These are phyloP conservation scores for Chytriomyces hyalinus DNA, from an alignment of 192 early-diverging fungal species.

Conservation along the genomic window DNA sequence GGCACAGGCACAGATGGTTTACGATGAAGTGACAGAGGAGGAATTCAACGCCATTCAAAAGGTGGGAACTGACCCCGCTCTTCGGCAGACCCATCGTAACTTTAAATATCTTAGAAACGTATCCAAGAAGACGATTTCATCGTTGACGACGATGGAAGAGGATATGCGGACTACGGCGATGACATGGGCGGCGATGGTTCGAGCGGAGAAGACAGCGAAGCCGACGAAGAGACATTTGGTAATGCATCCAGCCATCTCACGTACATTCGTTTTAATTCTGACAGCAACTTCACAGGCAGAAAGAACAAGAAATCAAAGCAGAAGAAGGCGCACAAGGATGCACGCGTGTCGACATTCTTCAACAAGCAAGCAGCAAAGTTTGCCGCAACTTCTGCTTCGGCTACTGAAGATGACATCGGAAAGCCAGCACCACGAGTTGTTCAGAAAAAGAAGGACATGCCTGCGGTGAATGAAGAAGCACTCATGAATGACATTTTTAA, in stretches of 20 bases:
- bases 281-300: conserved; percentile 22
- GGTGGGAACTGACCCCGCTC: too few species aligned
- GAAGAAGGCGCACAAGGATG: conserved; percentile 35
- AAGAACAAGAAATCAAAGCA: conserved; percentile 43
- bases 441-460: conserved; percentile 24
- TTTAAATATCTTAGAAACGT: background rate
- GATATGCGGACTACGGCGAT: conserved; percentile 64
- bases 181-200: conserved; percentile 59
- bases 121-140: conserved; percentile 45
- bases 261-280: background rate
- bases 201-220: conserved; percentile 24
- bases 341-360: conserved; percentile 48
- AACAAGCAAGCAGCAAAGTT: conserved; percentile 44
- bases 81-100: too few species aligned
- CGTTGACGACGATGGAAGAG: conserved; percentile 70
- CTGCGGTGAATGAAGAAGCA: conserved; percentile 39
- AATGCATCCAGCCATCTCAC: background rate
- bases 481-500: conserved; percentile 51
- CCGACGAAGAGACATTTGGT: conserved; percentile 33
- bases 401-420: background rate
- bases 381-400: conserved; percentile 23
- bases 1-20: conserved; percentile 8
- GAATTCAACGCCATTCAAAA: conserved; percentile 33
- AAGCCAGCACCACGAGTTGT: conserved; percentile 16
- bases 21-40: conserved; percentile 40